Percentiles rank a stretch among this genome's conserved stretches.
phyloP scores from a whole-genome alignment of 2,329 filamentous ascomycete genomes.

The Calonectria henricotiae region DNA sequence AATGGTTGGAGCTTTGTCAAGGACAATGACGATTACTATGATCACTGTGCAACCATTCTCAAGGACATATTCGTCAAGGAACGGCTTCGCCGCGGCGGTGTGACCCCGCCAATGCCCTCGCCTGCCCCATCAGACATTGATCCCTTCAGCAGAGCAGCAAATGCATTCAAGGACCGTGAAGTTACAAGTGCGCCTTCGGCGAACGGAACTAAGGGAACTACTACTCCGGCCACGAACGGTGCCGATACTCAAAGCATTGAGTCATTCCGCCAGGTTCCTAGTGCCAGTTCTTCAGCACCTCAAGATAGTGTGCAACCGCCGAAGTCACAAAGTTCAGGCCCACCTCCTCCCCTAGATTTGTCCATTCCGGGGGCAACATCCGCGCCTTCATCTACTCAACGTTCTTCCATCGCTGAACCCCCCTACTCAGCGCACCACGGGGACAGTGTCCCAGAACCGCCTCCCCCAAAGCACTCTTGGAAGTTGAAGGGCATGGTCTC shows the following conservation, averaged over 20 bases:
- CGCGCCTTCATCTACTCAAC: conserved; percentile 48
- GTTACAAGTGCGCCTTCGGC: conserved; percentile 42
- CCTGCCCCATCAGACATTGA: conserved; percentile 65
- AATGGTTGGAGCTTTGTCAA: conserved; percentile 99
- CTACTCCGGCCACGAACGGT: conserved; percentile 42
- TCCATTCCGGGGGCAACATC: conserved; percentile 53
- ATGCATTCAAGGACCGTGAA: conserved; percentile 62
- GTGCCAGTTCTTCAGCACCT: conserved; percentile 54
- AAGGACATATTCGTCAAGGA: conserved; percentile 91
- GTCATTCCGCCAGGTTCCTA: conserved; percentile 46
- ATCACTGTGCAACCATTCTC: conserved; percentile 89
- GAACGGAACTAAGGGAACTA: conserved; percentile 53
- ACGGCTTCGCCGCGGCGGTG: conserved; percentile 75
- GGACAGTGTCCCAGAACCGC: conserved; percentile 71
- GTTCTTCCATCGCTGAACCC: conserved; percentile 58
- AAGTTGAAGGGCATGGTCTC: conserved; percentile 98
- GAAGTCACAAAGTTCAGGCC: conserved; percentile 58
- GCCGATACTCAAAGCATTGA: conserved; percentile 52
- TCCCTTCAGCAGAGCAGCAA: conserved; percentile 57
- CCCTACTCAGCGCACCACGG: conserved; percentile 48
- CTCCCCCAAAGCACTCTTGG: conserved; percentile 92
- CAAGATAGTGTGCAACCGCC: conserved; percentile 55
- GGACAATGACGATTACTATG: conserved; percentile 98
- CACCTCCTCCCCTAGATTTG: conserved; percentile 56
- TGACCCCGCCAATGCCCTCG: conserved; percentile 71